Evolutionary conservation across 495 filamentous ascomycete genomes (phyloP).

Genomic region (Neurospora sp.): DNA sequence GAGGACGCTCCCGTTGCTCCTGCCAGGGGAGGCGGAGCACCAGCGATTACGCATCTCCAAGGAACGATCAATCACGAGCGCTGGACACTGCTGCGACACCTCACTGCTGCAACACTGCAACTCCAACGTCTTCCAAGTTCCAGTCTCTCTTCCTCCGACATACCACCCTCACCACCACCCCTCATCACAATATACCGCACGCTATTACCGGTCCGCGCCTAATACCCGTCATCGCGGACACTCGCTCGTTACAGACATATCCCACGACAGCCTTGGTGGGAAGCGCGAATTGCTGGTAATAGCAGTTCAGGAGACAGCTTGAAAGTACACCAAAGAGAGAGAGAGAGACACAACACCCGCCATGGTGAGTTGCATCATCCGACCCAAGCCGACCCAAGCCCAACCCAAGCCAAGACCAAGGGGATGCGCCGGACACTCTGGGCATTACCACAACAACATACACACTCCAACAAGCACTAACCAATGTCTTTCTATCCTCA

Average conservation of each 20-base stretch:
- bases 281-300: neutral
- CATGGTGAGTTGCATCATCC: constrained; percentile 16
- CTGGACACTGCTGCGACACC: neutral
- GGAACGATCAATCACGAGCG: neutral
- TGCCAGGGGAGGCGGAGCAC: neutral
- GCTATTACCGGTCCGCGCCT: neutral
- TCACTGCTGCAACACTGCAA: neutral
- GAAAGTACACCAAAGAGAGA: constrained; percentile 1
- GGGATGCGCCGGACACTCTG: neutral
- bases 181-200: neutral
- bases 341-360: neutral
- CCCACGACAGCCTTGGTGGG: neutral
- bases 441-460: neutral
- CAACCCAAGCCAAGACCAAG: neutral
- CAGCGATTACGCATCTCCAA: neutral
- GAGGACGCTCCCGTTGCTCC: neutral
- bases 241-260: neutral
- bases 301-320: neutral
- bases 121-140: neutral
- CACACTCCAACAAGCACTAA: neutral
- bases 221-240: neutral
- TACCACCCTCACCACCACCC: neutral
- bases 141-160: neutral
- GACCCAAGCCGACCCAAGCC: neutral
- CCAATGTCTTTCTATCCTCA: neutral